phyloP scores from a whole-genome alignment of 1,284 basidiomycete species.

The Apiotrichum montevideense region DNA sequence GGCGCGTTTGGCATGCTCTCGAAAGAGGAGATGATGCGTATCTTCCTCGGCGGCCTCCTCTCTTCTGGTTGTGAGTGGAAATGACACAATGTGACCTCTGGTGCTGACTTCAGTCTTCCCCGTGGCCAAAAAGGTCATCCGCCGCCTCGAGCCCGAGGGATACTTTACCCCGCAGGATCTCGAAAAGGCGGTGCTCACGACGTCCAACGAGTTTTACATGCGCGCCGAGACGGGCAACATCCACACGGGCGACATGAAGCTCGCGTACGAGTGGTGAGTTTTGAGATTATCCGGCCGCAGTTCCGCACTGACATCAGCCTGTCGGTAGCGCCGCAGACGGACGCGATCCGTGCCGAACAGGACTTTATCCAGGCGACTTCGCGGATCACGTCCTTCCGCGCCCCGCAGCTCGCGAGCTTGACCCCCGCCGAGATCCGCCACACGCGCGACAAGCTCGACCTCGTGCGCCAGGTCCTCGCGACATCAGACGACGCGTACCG shows the following conservation, averaged over 20 bases:
- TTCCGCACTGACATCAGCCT: conserved; percentile 53
- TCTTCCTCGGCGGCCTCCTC: conserved; percentile 76
- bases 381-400: conserved; percentile 58
- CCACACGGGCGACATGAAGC: conserved; percentile 86
- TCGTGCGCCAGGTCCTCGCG: conserved; percentile 73
- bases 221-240: conserved; percentile 86
- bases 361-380: conserved; percentile 89
- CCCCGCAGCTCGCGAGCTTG: conserved; percentile 57
- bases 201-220: conserved; percentile 84
- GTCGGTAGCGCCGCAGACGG: conserved; percentile 61
- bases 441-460: conserved; percentile 68
- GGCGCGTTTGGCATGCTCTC: conserved; percentile 74
- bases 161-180: conserved; percentile 54
- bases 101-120: conserved; percentile 59
- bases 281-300: neutral
- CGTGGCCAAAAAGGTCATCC: conserved; percentile 64
- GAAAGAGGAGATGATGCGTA: conserved; percentile 62
- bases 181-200: conserved; percentile 71
- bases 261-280: conserved; percentile 84
- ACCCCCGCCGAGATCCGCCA: conserved; percentile 85
- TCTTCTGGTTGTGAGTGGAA: conserved; percentile 71
- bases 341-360: conserved; percentile 61
- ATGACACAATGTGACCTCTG: neutral
- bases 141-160: conserved; percentile 53
- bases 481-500: conserved; percentile 78